A percentile compares a stretch with the other conserved stretches of the same genome.
These are phyloP conservation scores for Coemansia sp. DNA, from an alignment of 192 early-diverging fungal genomes.

Conservation along the genomic window DNA sequence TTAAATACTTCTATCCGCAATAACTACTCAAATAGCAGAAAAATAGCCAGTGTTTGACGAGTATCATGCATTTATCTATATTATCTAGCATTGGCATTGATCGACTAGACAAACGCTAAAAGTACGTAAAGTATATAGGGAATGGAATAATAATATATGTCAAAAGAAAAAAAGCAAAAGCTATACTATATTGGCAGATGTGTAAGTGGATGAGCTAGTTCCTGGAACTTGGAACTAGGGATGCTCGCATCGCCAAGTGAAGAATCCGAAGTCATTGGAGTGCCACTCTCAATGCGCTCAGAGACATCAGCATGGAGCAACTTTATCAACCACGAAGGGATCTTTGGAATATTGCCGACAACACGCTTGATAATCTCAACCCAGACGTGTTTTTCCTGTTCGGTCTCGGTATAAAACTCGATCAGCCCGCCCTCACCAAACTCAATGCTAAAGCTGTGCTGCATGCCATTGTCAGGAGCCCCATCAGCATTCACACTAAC, in stretches of 20 bases:
- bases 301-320: constrained; percentile 51
- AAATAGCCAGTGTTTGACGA: too few species aligned
- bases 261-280: constrained; percentile 20
- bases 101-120: too few species aligned
- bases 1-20: too few species aligned
- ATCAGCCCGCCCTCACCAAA: constrained; percentile 46
- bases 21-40: too few species aligned
- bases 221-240: constrained; percentile 43
- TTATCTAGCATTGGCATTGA: too few species aligned
- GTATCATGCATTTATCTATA: too few species aligned
- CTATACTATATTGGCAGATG: constrained; percentile 1
- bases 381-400: constrained; percentile 50
- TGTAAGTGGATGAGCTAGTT: constrained; percentile 27
- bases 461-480: constrained; percentile 38
- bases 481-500: constrained; percentile 25
- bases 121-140: neutral
- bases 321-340: constrained; percentile 56
- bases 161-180: neutral
- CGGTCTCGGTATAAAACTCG: constrained; percentile 51
- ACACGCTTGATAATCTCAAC: constrained; percentile 43
- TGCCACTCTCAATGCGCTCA: constrained; percentile 24
- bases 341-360: constrained; percentile 48
- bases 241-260: constrained; percentile 25
- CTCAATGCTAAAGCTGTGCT: constrained; percentile 55
- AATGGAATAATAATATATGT: neutral